Percentiles rank a stretch among this genome's conserved stretches.
Conservation (phyloP, 164 flowering plant genomes). For the Pachysandra terminalis region DNA sequence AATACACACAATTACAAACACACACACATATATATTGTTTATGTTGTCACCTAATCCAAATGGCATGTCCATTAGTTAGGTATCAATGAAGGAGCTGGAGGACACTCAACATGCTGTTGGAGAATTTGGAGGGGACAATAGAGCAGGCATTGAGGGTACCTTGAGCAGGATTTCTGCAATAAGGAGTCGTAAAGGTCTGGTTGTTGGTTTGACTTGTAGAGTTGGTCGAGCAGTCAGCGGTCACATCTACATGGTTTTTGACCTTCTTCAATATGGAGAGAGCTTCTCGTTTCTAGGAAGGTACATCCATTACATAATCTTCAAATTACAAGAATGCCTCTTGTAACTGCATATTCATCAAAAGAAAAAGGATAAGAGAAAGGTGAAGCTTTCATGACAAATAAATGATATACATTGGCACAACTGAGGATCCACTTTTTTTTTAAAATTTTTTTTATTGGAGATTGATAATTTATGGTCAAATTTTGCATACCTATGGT, state of each 20-base stretch:
- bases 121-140: conserved; percentile 66
- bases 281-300: conserved; percentile 77
- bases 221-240: conserved; percentile 72
- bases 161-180: conserved; percentile 75
- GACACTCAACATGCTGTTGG: conserved; percentile 64
- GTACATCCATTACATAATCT: conserved; percentile 22
- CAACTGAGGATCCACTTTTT: too few relatives aligned
- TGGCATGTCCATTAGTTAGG: conserved; percentile 30
- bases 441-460: too few relatives aligned
- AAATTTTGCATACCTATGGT: too few relatives aligned
- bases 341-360: too few relatives aligned
- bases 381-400: too few relatives aligned
- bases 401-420: too few relatives aligned
- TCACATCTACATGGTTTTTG: conserved; percentile 63
- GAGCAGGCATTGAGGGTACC: conserved; percentile 77
- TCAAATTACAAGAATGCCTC: too few relatives aligned
- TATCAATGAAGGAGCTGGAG: conserved; percentile 58
- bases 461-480: too few relatives aligned
- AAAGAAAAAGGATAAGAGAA: too few relatives aligned
- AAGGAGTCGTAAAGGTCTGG: conserved; percentile 48
- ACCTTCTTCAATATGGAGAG: conserved; percentile 58
- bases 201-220: conserved; percentile 76
- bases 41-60: conserved; percentile 10
- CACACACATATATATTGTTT: too few relatives aligned
- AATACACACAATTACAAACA: too few relatives aligned